Base-by-base conservation (phyloP, 2,329 filamentous ascomycete genomes). In the Onygenales sp. region DNA sequence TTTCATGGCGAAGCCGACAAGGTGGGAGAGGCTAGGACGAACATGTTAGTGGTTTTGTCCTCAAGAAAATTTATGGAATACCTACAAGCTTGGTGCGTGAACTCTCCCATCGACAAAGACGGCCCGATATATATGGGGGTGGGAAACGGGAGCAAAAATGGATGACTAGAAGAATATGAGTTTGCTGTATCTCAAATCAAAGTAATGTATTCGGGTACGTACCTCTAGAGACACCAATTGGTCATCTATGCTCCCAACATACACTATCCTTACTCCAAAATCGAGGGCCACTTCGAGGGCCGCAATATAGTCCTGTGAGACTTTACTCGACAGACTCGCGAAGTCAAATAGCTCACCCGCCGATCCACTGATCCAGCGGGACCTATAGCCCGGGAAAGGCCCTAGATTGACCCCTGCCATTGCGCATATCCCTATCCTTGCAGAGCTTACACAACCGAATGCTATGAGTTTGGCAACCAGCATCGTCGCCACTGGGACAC, bases 301-400 rank as follows among this genome's bases (percentile, higher is more conserved):
- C 32, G 83, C 76, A 61, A 89, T 83, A 60, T 96, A 94, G 60
- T 87, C 82, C 63, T 86, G 85, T 0, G 89, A 92, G 10, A 96
- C 87, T 51, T 83, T 79, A 65, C 89, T 95, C 53, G 86, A 81
- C 0, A 87, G 83, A 58, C 91, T 83, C 13, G 85, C 86, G 72
- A 98, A 97, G 51, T 97, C 90, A 75, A 95, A 98, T 0, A 98
- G 78, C 68, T 98, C 93, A 2, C 87, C 86, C n/a, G 91, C 91
- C 0, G 89, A 89, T 6, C 89, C 90, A 68, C 90, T 93, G 45
- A 97, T 82, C 63, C 95, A 86, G 55, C 89, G 84, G 47, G 88
- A 91, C 63, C 90, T 91, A 72, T 94, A 95, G 64, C 95, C 90
- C 0, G 87, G 80, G 62, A 97, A 98, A 0, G 93, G 93, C 0